phyloP scores from a whole-genome alignment of 176 grass and related monocot genomes.

The Oryza australiensis region DNA sequence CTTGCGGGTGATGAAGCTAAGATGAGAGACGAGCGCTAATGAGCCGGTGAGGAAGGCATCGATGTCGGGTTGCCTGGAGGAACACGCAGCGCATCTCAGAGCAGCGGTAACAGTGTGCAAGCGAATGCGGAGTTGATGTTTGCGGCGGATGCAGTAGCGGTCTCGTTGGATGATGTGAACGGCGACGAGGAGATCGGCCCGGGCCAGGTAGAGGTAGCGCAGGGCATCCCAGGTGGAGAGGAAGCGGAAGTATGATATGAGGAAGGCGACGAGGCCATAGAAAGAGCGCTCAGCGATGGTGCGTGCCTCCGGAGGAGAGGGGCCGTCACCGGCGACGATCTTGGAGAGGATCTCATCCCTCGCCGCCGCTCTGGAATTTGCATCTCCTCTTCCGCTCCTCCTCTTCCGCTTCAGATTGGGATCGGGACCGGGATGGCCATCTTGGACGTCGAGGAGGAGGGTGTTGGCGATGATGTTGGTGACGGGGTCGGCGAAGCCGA shows the following conservation, averaged over 20 bases:
- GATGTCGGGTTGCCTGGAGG: background rate
- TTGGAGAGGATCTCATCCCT: conserved; percentile 2
- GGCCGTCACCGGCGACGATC: background rate
- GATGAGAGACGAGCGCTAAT: background rate
- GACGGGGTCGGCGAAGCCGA: background rate
- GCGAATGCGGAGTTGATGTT: background rate
- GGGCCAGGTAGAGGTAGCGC: background rate
- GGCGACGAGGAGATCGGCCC: background rate
- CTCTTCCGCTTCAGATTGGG: background rate
- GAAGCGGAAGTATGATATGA: background rate
- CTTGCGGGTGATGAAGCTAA: no score
- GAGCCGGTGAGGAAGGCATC: background rate
- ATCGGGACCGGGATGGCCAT: no score
- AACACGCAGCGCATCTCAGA: background rate
- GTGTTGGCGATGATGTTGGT: conserved; percentile 25
- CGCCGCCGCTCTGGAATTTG: no score
- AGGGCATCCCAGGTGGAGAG: background rate
- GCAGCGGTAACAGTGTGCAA: background rate
- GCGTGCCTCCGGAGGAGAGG: background rate
- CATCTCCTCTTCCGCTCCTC: no score
- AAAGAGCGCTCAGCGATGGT: background rate
- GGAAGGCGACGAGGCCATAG: background rate
- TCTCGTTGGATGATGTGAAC: background rate
- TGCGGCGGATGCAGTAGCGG: background rate
- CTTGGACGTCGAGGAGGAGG: background rate